Evolutionary conservation across 805 yeast species (phyloP).

Genomic region (Teunomyces lycoperdinae): DNA sequence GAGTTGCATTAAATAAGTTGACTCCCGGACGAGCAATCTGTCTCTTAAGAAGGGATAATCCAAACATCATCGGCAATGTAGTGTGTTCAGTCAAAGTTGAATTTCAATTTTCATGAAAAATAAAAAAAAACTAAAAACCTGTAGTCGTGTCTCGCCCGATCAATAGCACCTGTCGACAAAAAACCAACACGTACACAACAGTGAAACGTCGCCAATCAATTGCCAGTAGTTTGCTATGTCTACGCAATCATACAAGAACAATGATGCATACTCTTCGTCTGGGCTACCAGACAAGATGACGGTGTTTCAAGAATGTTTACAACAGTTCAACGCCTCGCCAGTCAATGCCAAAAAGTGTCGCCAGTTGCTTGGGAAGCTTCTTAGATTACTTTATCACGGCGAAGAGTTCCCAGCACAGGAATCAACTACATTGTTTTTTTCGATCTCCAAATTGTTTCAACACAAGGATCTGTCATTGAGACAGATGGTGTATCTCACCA

Average conservation of each 20-base stretch:
- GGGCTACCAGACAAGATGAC: conserved; percentile 91
- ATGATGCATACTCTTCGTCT: conserved; percentile 65
- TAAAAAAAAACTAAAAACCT: background rate
- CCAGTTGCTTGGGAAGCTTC: conserved; percentile 71
- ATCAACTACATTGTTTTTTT: conserved; percentile 89
- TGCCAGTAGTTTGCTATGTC: conserved; percentile 52
- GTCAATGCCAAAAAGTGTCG: conserved; percentile 88
- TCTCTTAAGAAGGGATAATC: conserved; percentile 16
- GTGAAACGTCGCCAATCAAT: background rate
- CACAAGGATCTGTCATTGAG: conserved; percentile 84
- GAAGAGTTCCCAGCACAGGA: conserved; percentile 85
- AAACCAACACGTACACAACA: conserved; percentile 11
- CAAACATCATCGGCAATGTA: conserved; percentile 12
- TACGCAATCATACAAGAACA: conserved; percentile 76
- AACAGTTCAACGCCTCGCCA: conserved; percentile 88
- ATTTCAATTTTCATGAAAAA: background rate
- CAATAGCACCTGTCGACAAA: conserved; percentile 3
- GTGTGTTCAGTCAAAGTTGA: background rate
- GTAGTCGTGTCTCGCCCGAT: conserved; percentile 1
- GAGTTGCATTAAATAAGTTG: conserved; percentile 1
- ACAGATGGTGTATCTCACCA: conserved; percentile 90
- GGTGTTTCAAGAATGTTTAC: conserved; percentile 91
- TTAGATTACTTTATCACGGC: conserved; percentile 80
- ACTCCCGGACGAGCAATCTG: conserved; percentile 12
- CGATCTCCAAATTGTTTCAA: conserved; percentile 91